phyloP scores from a whole-genome alignment of 805 yeast species.

The Isabelozyma gotoi region DNA sequence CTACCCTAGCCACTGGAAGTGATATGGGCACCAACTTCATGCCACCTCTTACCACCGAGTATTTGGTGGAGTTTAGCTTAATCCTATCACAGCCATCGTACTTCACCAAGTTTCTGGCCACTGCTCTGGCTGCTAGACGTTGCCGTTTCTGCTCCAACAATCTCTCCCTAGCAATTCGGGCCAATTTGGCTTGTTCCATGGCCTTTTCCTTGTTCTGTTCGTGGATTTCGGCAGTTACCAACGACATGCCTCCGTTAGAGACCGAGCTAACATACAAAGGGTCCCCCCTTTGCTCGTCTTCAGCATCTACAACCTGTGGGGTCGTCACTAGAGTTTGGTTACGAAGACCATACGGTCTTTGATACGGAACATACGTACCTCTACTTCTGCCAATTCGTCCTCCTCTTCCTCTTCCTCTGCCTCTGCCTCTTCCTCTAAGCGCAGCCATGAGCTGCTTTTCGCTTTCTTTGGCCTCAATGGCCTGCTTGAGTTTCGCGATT shows the following conservation, averaged over 20 bases:
- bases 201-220: constrained; percentile 25
- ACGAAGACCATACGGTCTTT: not conserved
- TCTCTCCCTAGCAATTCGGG: constrained; percentile 9
- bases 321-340: not conserved
- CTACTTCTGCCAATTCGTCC: constrained; percentile 5
- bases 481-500: constrained; percentile 25
- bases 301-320: constrained; percentile 3
- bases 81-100: constrained; percentile 48
- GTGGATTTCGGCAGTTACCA: constrained; percentile 37
- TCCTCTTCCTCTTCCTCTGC: constrained; percentile 9
- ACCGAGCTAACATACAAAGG: constrained; percentile 21
- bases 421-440: constrained; percentile 1
- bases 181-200: constrained; percentile 4
- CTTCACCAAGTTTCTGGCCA: constrained; percentile 28
- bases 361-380: not conserved
- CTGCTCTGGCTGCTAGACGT: constrained; percentile 16
- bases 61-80: constrained; percentile 39
- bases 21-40: constrained; percentile 39
- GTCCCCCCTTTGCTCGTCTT: constrained; percentile 6
- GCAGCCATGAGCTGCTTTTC: not conserved
- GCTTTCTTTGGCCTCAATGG: constrained; percentile 21
- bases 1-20: constrained; percentile 14
- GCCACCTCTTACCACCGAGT: constrained; percentile 43
- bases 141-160: constrained; percentile 12
- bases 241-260: constrained; percentile 35